These are phyloP conservation scores for Mimosa pudica DNA, from an alignment of 306 rosid species.

Conservation along the genomic window DNA sequence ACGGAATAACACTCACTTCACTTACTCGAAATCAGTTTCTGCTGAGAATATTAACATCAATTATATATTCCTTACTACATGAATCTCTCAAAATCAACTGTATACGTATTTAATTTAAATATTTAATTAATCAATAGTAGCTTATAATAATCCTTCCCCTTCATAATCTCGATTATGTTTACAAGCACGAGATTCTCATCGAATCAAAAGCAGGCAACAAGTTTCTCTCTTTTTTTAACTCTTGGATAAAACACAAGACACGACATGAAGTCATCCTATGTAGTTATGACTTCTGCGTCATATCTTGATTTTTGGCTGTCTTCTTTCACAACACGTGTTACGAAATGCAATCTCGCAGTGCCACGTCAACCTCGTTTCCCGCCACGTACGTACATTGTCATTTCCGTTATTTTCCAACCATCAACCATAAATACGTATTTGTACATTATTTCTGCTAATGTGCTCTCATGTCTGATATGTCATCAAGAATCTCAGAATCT, in stretches of 20 bases:
- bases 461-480: too few relatives aligned
- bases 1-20: too few relatives aligned
- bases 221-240: not conserved
- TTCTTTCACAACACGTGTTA: slow-evolving; percentile 21
- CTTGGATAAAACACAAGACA: not conserved
- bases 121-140: too few relatives aligned
- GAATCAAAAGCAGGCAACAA: not conserved
- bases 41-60: too few relatives aligned
- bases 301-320: not conserved
- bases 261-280: not conserved
- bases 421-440: too few relatives aligned
- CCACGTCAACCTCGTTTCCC: not conserved
- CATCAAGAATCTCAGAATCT: too few relatives aligned
- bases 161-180: not conserved
- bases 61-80: too few relatives aligned
- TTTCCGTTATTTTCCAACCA: not conserved
- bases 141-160: not conserved
- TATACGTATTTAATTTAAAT: too few relatives aligned
- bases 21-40: too few relatives aligned
- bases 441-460: too few relatives aligned
- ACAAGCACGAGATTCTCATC: not conserved
- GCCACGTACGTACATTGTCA: slow-evolving; percentile 41
- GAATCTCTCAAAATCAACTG: too few relatives aligned
- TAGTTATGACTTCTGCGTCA: not conserved
- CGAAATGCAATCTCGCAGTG: not conserved